These are phyloP conservation scores for Botrytis medusae DNA, from an alignment of 2,329 filamentous ascomycete species.

Conservation along the genomic window DNA sequence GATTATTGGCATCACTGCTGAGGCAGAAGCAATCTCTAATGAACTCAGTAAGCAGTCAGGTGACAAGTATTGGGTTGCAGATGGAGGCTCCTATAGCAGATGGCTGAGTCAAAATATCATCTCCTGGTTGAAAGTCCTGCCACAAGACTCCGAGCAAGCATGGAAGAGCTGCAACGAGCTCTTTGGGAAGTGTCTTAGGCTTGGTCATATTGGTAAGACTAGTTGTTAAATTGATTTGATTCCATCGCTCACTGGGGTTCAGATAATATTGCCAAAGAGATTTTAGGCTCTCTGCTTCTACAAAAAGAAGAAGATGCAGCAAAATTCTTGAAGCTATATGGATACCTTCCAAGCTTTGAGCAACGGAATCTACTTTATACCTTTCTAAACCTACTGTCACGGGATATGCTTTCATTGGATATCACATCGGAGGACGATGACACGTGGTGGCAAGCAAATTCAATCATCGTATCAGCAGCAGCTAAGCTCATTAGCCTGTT, in stretches of 20 bases:
- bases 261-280: slow-evolving; percentile 36
- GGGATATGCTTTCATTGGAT: slow-evolving; percentile 30
- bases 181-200: slow-evolving; percentile 36
- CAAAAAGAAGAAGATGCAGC: slow-evolving; percentile 27
- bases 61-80: slow-evolving; percentile 37
- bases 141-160: slow-evolving; percentile 26
- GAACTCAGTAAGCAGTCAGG: slow-evolving; percentile 33
- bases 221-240: neutral
- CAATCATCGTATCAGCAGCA: slow-evolving; percentile 52
- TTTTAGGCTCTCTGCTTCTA: slow-evolving; percentile 32
- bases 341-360: slow-evolving; percentile 34
- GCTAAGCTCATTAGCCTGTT: slow-evolving; percentile 57
- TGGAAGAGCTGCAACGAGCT: slow-evolving; percentile 37
- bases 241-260: slow-evolving; percentile 20
- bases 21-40: slow-evolving; percentile 48
- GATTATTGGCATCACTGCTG: slow-evolving; percentile 56
- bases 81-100: slow-evolving; percentile 35
- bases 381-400: slow-evolving; percentile 35
- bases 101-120: slow-evolving; percentile 39
- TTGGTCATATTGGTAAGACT: slow-evolving; percentile 38
- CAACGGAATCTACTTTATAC: slow-evolving; percentile 36
- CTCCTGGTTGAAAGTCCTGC: slow-evolving; percentile 31
- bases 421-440: slow-evolving; percentile 34
- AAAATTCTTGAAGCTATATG: slow-evolving; percentile 33
- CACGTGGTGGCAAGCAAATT: slow-evolving; percentile 39